Evolutionary conservation across 169 alveolate genomes (phyloP).

Genomic region (Plasmodium coatneyi): DNA sequence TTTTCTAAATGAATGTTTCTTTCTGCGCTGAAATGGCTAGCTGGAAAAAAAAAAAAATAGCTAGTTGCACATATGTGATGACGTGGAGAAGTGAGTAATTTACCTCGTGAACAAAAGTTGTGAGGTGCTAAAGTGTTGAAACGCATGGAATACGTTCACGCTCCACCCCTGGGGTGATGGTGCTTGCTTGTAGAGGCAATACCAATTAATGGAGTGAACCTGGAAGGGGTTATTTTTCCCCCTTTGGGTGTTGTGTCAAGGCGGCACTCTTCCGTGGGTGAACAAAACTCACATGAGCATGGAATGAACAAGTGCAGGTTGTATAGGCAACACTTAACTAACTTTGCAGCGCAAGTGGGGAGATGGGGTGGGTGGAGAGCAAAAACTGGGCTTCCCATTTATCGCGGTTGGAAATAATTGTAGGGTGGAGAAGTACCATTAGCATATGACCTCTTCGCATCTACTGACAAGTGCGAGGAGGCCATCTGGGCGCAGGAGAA

Average conservation of each 20-base stretch:
- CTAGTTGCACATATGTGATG: background rate
- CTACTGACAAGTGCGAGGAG: background rate
- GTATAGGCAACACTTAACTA: background rate
- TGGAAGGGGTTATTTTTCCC: background rate
- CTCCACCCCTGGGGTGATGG: background rate
- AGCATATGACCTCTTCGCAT: background rate
- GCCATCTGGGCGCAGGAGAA: background rate
- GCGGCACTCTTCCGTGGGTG: background rate
- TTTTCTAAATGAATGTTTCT: background rate
- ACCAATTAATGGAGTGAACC: background rate
- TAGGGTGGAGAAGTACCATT: background rate
- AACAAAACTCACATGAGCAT: too few relatives aligned
- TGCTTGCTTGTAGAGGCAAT: background rate
- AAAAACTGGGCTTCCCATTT: background rate
- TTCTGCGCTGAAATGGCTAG: constrained; percentile 6
- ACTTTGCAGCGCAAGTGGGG: background rate
- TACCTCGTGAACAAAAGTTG: background rate
- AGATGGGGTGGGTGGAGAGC: too few relatives aligned
- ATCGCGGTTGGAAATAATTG: background rate
- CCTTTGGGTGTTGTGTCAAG: background rate
- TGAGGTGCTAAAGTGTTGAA: background rate
- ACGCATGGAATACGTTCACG: background rate
- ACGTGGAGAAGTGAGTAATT: background rate
- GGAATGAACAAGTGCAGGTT: background rate
- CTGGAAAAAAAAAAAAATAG: background rate